Base-by-base conservation (phyloP, 148 eudicot species). In the Vaccinium myrtillus region DNA sequence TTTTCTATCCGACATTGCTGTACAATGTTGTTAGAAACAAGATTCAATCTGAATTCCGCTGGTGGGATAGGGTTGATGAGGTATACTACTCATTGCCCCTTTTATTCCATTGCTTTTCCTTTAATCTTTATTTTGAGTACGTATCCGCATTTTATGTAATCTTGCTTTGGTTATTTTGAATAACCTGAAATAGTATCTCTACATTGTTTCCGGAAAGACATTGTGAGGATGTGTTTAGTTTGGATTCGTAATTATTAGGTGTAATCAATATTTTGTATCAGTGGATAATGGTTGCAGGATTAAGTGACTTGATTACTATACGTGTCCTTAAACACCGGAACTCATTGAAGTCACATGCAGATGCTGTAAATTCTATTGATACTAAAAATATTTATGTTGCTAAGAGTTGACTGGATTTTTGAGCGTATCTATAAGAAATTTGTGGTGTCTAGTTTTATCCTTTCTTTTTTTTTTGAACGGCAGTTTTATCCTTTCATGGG, bases 1-100 rank as follows among this genome's bases (percentile, higher is more conserved):
- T 94, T 21, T 94, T 94, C 78, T 94, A 94, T 86, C 98, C 98
- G 11, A 94, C 98, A 48, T 87, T 94, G 92, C 65, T 93, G 48
- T 94, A 94, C 71, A 94, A 94, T 87, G 92, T 94, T 86, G 81
- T 94, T 15, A 89, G 98, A 80, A 93, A 94, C 85, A 92, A 88
- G 85, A 78, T 91, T 79, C 95, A 94, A 79, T 18, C 95, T 7
- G 95, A 94, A 88, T 94, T 94, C 67, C 95, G 91, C 0, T 94
- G 98, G 98, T 94, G 98, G 98, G 98, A 94, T 85, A 92, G 89
- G 65, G 91, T 94, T 83, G 95, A 91, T 86, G 87, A 93, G 98
- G 98, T 94, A 87, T 18, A 10, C 56, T 36, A 53, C 69, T 32
- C 32, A 12, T 32, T 82, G 36, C 13, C 50, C 77, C 16, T 81